Evolutionary conservation across 176 grass and related monocot genomes (phyloP).

Genomic region (Musa beccarii): DNA sequence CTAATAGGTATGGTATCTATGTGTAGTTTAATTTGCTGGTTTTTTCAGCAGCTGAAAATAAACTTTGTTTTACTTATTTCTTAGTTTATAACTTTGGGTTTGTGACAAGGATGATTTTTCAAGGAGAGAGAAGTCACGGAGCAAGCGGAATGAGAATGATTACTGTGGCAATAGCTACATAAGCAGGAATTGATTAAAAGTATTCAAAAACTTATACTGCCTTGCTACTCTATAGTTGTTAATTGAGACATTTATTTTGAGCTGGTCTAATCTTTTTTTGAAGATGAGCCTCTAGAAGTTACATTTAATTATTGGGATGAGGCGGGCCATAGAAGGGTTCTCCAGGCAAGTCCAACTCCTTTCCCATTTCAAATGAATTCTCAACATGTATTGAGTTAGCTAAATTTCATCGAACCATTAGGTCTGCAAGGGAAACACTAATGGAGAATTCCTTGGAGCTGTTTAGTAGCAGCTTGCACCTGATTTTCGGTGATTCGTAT

Average conservation of each 20-base stretch:
- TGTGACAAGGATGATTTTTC: constrained; percentile 88
- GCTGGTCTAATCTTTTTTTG: constrained; percentile 5
- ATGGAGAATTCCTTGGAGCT: constrained; percentile 80
- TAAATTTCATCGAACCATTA: constrained; percentile 19
- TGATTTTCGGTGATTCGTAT: constrained; percentile 35
- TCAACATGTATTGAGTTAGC: background rate
- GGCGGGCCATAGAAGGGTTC: constrained; percentile 75
- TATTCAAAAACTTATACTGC: constrained; percentile 26
- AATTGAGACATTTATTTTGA: background rate
- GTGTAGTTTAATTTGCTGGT: too few relatives aligned
- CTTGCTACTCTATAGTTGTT: background rate
- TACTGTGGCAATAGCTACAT: constrained; percentile 73
- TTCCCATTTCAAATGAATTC: background rate
- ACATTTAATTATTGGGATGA: constrained; percentile 99
- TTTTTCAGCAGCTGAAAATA: constrained; percentile 37
- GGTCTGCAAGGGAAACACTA: constrained; percentile 80
- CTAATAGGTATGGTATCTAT: too few relatives aligned
- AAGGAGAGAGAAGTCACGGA: constrained; percentile 95
- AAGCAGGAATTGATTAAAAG: constrained; percentile 95
- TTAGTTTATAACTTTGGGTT: constrained; percentile 12
- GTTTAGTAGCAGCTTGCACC: constrained; percentile 94
- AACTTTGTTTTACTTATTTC: background rate
- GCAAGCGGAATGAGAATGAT: constrained; percentile 66
- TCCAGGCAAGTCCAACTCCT: constrained; percentile 21
- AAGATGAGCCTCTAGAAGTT: constrained; percentile 85